These are phyloP conservation scores for Aspergillus novoparasiticus DNA, from an alignment of 2,329 filamentous ascomycete species.

Conservation along the genomic window DNA sequence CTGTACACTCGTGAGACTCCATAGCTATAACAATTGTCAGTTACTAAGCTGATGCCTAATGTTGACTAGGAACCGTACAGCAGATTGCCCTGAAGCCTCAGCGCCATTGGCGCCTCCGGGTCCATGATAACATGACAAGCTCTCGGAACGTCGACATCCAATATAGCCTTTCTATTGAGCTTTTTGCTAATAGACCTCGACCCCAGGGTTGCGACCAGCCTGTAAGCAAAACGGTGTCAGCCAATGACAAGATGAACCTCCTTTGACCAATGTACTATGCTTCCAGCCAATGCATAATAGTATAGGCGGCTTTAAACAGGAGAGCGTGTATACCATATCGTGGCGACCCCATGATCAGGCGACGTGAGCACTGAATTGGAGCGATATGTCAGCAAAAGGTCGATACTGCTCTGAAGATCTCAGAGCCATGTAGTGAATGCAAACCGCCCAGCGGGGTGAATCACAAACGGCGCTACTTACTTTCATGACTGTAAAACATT, in stretches of 20 bases:
- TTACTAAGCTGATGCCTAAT: not conserved
- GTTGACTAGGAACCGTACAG: slow-evolving; percentile 55
- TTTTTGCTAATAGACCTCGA: slow-evolving; percentile 70
- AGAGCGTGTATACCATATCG: slow-evolving; percentile 72
- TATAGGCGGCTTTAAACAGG: not conserved
- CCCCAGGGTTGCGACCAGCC: slow-evolving; percentile 89
- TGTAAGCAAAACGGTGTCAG: slow-evolving; percentile 39
- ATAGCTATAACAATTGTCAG: slow-evolving; percentile 51
- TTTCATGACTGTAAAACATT: slow-evolving; percentile 97
- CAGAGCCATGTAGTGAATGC: not conserved
- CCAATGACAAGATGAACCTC: not conserved
- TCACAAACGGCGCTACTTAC: slow-evolving; percentile 54
- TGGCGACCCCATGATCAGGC: slow-evolving; percentile 87
- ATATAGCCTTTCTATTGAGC: slow-evolving; percentile 81
- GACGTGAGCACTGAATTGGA: slow-evolving; percentile 69
- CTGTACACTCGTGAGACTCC: slow-evolving; percentile 83
- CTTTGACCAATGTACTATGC: not conserved
- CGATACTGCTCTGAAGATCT: not conserved
- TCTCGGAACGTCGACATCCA: slow-evolving; percentile 81
- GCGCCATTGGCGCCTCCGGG: slow-evolving; percentile 81
- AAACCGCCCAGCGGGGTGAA: not conserved
- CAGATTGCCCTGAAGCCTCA: slow-evolving; percentile 86
- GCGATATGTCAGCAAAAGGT: slow-evolving; percentile 23
- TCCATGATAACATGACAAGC: slow-evolving; percentile 87
- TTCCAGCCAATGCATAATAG: not conserved